These are phyloP conservation scores for Abrus precatorius DNA, from an alignment of 306 rosid genomes.

Conservation along the genomic window DNA sequence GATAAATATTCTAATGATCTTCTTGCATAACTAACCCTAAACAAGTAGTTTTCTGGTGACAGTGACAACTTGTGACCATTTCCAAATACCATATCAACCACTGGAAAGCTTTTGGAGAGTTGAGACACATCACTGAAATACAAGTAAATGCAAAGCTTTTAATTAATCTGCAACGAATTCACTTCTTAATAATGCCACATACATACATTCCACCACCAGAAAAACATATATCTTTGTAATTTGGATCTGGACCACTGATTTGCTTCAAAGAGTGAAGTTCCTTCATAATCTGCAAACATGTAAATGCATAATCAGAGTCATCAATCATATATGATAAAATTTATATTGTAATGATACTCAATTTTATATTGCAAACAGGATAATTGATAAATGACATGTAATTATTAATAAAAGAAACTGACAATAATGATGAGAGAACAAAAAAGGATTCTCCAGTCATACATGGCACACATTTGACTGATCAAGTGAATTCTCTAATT, in stretches of 20 bases:
- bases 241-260: conserved; percentile 92
- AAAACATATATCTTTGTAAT: conserved; percentile 82
- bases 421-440: conserved; percentile 19
- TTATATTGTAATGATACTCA: conserved; percentile 23
- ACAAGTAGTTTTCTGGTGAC: conserved; percentile 95
- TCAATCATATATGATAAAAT: conserved; percentile 19
- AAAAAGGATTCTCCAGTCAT: conserved; percentile 14
- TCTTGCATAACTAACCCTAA: conserved; percentile 68
- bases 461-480: conserved; percentile 27
- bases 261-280: conserved; percentile 69
- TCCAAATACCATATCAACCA: conserved; percentile 90
- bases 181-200: conserved; percentile 39
- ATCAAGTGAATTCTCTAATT: conserved; percentile 35
- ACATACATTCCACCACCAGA: conserved; percentile 80
- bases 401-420: conserved; percentile 29
- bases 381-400: conserved; percentile 1
- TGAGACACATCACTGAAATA: conserved; percentile 71
- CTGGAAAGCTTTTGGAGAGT: conserved; percentile 75
- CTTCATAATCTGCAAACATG: conserved; percentile 69
- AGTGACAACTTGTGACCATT: conserved; percentile 77
- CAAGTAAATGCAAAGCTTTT: conserved; percentile 46
- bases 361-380: conserved; percentile 12
- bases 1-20: conserved; percentile 32
- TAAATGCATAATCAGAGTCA: conserved; percentile 35
- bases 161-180: conserved; percentile 42